Evolutionary conservation across 2,329 filamentous ascomycete genomes (phyloP).

Genomic region (Diplodia sapinea): DNA sequence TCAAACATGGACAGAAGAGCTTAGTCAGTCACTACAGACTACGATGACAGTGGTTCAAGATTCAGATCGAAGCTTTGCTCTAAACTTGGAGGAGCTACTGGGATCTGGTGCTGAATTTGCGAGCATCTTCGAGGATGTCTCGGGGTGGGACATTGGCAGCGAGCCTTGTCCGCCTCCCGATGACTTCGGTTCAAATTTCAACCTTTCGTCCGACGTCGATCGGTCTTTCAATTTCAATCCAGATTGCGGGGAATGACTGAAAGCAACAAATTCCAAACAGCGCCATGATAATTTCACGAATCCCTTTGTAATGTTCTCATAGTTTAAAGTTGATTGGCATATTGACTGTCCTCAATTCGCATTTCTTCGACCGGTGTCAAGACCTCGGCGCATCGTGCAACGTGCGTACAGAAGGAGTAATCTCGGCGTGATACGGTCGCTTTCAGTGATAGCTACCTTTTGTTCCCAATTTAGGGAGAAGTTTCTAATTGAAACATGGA

Average conservation of each 20-base stretch:
- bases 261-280: not conserved
- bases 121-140: fast-evolving
- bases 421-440: too few species aligned
- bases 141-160: too few species aligned
- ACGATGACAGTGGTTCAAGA: not conserved
- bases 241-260: not conserved
- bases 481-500: too few species aligned
- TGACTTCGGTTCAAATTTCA: not conserved
- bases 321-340: too few species aligned
- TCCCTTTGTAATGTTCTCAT: not conserved
- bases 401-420: too few species aligned
- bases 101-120: not conserved
- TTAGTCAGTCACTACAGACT: too few species aligned
- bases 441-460: too few species aligned
- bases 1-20: not conserved
- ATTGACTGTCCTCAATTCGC: too few species aligned
- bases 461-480: too few species aligned
- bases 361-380: too few species aligned
- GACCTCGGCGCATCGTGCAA: too few species aligned
- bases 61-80: not conserved
- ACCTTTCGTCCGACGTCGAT: not conserved
- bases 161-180: not conserved
- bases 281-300: not conserved
- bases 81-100: not conserved
- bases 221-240: not conserved